These are phyloP conservation scores for Malus hybrid DNA, from an alignment of 331 rosid genomes.

Conservation along the genomic window DNA sequence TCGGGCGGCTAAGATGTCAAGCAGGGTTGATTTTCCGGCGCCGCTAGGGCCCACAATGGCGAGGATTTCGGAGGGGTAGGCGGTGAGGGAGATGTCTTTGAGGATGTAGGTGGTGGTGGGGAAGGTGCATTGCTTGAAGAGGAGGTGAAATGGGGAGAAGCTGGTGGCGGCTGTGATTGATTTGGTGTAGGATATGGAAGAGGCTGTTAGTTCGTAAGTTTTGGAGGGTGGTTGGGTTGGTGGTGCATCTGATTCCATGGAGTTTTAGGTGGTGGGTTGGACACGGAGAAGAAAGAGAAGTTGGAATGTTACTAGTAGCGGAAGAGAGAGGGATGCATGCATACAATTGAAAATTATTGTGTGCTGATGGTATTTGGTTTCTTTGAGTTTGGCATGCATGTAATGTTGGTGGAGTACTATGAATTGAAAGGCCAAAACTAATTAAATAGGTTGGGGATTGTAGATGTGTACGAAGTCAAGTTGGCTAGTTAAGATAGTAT, in stretches of 20 bases:
- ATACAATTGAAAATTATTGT: background rate
- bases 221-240: conserved; percentile 10
- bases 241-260: conserved; percentile 47
- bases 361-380: background rate
- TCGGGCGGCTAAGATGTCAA: conserved; percentile 79
- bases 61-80: conserved; percentile 63
- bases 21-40: conserved; percentile 88
- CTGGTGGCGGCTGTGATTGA: conserved; percentile 28
- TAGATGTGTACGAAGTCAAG: background rate
- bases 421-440: background rate
- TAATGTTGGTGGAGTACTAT: background rate
- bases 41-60: conserved; percentile 95
- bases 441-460: background rate
- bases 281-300: background rate
- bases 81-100: conserved; percentile 62
- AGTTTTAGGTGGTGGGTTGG: conserved; percentile 6
- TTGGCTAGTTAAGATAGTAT: too few relatives aligned
- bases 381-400: background rate
- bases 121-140: conserved; percentile 47
- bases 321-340: background rate
- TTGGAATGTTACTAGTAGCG: background rate
- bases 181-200: conserved; percentile 64
- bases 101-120: conserved; percentile 56
- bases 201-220: conserved; percentile 61
- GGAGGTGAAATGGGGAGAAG: conserved; percentile 13